Evolutionary conservation across 768 basidiomycete species (phyloP).

Genomic region (Clitopilus hobsonii): DNA sequence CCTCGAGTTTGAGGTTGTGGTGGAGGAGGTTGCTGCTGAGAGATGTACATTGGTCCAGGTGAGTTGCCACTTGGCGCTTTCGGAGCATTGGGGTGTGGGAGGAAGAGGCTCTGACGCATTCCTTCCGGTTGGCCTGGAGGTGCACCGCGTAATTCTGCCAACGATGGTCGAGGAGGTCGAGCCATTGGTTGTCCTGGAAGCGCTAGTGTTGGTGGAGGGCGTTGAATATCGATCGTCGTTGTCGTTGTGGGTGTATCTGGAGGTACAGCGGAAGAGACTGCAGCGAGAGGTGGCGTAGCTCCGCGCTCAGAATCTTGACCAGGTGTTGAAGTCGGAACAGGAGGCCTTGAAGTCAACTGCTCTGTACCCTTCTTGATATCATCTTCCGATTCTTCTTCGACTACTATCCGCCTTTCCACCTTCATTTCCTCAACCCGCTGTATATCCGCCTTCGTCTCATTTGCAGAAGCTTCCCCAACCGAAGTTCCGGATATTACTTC

Average conservation of each 20-base stretch:
- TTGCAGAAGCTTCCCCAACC: constrained; percentile 4
- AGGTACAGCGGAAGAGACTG: neutral
- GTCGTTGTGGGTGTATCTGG: neutral
- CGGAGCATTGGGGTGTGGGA: constrained; percentile 43
- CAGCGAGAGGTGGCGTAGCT: no score
- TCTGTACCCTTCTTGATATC: constrained; percentile 16
- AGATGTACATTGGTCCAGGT: constrained; percentile 59
- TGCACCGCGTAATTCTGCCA: constrained; percentile 25
- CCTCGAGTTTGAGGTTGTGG: constrained; percentile 7
- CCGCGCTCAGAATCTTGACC: no score
- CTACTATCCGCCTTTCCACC: constrained; percentile 28
- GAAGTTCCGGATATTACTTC: neutral
- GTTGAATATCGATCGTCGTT: constrained; percentile 18
- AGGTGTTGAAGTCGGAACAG: no score
- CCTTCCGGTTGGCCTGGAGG: constrained; percentile 21
- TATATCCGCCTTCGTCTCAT: constrained; percentile 9
- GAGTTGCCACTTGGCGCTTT: constrained; percentile 28
- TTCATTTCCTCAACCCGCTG: constrained; percentile 7
- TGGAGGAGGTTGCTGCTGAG: constrained; percentile 11
- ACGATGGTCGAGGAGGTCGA: constrained; percentile 24
- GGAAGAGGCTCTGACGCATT: constrained; percentile 34
- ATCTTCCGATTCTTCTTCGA: constrained; percentile 43
- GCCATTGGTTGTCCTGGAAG: constrained; percentile 7
- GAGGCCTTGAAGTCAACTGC: neutral
- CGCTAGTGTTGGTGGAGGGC: constrained; percentile 17